Evolutionary conservation across 805 yeast species (phyloP), one percentile per base, ranked within the genome.

Genomic region (Candida tammaniensis): DNA sequence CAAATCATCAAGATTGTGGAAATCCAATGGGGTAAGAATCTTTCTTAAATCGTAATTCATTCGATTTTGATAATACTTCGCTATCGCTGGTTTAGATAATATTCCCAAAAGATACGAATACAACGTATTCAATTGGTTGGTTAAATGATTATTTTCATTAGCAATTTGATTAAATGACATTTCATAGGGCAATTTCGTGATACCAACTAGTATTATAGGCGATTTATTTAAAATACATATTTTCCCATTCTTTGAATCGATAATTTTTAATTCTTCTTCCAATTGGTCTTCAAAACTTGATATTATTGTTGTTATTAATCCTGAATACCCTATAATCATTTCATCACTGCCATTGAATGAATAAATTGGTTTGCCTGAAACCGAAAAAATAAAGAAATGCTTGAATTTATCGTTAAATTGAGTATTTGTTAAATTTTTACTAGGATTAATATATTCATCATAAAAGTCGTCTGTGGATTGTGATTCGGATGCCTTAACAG

Each of bases 351-450:
- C 94, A 52, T 80, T 76, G 69, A 81, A 66, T 2, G 94, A 76
- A 56, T 82, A 88, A 5, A 88, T 81, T 2, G 95, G 95, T 53
- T 88, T 88, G 0, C 96, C 96, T 1, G 96, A 95, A 2, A 80
- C 64, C 0, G 95, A 84, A 7, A 88, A 63, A 3, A 88, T 75
- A 46, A 86, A 82, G 50, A 82, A 85, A 40, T 87, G 94, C 54
- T 86, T 87, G 35, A 61, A 46, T 30, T 63, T 67, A 14, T 38
- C 24, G 35, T 54, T 58, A 39, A 68, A 65, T 5, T 18, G 28
- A 1, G 26, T 14, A 4, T 26, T 13, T 17, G 40, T 42, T 8
- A 38, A 24, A 5, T 33, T 17, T 31, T 55, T 54, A 21, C 43
- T 45, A 3, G 46, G 38, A 4, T 31, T 30, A 4, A 57, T 47